Conservation (phyloP, 2,329 filamentous ascomycete genomes). For the Fusarium illudens region DNA sequence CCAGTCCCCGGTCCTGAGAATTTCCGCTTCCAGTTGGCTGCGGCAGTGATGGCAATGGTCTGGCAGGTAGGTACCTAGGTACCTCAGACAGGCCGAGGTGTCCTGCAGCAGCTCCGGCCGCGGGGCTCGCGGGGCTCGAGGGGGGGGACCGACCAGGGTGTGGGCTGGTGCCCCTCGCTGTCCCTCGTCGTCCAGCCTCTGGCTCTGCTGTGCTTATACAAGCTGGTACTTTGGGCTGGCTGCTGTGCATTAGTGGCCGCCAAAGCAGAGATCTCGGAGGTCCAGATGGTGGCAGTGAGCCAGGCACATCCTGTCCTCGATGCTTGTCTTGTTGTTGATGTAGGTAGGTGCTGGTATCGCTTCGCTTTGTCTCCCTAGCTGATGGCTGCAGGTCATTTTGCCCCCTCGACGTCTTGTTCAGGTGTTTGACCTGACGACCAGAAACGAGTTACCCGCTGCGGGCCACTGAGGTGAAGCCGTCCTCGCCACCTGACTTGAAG, state of each 20-base stretch:
- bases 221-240: conserved; percentile 32
- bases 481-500: conserved; percentile 43
- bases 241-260: conserved; percentile 48
- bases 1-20: conserved; percentile 28
- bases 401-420: conserved; percentile 29
- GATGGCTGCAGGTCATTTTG: conserved; percentile 23
- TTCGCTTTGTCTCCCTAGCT: conserved; percentile 1
- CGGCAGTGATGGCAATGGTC: conserved; percentile 20
- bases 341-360: not conserved
- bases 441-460: conserved; percentile 37
- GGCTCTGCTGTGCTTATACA: conserved; percentile 34
- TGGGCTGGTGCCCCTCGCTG: conserved; percentile 27
- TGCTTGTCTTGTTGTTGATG: not conserved
- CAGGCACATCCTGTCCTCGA: conserved; percentile 41
- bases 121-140: conserved; percentile 30
- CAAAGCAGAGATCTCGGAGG: conserved; percentile 47
- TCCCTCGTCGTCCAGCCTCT: conserved; percentile 27
- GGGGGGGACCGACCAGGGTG: conserved; percentile 32
- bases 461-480: conserved; percentile 35
- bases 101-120: conserved; percentile 29
- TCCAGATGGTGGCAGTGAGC: conserved; percentile 41
- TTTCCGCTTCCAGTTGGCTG: conserved; percentile 38
- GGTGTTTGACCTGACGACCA: conserved; percentile 29
- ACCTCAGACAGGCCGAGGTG: conserved; percentile 28
- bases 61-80: conserved; percentile 11